Evolutionary conservation across 176 grass and related monocot genomes (phyloP), one percentile per base, ranked within the genome.

Genomic region (Aegilops speltoides): DNA sequence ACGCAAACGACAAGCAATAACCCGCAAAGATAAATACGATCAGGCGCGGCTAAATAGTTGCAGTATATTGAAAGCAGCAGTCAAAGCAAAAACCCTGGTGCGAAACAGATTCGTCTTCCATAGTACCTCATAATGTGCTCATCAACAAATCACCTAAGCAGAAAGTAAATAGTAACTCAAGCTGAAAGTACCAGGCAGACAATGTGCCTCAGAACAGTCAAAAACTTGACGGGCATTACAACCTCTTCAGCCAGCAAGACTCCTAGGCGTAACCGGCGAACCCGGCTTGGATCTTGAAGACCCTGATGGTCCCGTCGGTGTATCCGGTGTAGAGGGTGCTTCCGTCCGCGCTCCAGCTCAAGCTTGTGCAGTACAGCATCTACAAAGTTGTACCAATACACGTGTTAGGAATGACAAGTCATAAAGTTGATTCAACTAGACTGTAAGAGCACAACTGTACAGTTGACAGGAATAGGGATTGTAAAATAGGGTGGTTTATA

Each of bases 341-440:
- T 62, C 88, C 91, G 4, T 93, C 91, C 0, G 87, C 77, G 33
- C 91, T 93, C 93, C 93, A 95, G 89, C 86, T 92, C 88, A 95
- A 87, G 69, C 91, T 91, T 69, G 93, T 76, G 86, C 93, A 93
- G 88, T 95, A 85, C 33, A 91, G 79, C 65, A 93, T 84, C 91
- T 95, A 33, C 40, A 80, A 3, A 81, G 29, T 33, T 12, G 22
- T 11, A 81, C 1, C 38, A 78, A 19, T 48, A 85, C 2, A 23
- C 10, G 40, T 36, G 5, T 5, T 3, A 71, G 25, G 20, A 82
- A 84, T 11, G 33, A n/a, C 10, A 20, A 52, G 63, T 8, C 12
- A 66, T 66, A 81, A 50, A 2, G 17, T 12, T 52, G 17, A 46
- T 29, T 29, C 2, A 29, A 29, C 29, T 29, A 29, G 29, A 29